Evolutionary conservation across 2,329 filamentous ascomycete species (phyloP), one percentile per base, ranked within the genome.

Genomic region (Alternaria sp.): DNA sequence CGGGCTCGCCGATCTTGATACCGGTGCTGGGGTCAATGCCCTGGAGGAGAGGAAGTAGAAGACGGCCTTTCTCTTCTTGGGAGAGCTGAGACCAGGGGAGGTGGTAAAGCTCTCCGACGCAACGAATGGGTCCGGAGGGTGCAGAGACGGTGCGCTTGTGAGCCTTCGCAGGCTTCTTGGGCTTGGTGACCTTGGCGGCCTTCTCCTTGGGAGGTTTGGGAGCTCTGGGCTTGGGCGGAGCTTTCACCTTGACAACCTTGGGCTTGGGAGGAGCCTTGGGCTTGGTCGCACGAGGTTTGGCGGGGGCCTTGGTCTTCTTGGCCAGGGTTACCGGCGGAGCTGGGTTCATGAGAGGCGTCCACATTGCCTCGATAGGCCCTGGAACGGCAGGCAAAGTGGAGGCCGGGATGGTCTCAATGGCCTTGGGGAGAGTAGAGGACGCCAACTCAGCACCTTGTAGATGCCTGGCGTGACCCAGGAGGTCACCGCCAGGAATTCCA

Each of bases 41-140:
- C 6, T 67, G 60, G 8, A 73, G 59, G 6, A 75, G 53, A 5
- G 68, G 71, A 0, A 71, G 57, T 4, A 75, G 51, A 7, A 76
- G 21, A 4, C 66, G 63, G 2, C 54, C 46, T 52, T 72, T 71
- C 52, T 75, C 73, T 9, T 65, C 50, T 3, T 55, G 21, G 1
- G 54, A 47, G 6, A 75, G 61, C 1, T 43, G 54, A 8, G 21
- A 26, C 63, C 69, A 76, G 3, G 55, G 45, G 1, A 46, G 53
- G 12, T 32, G 19, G 51, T 67, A 61, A 2, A 73, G 58, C 19
- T 69, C 64, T 13, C 59, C 28, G 11, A 56, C 21, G 3, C 50
- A 43, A 28, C 55, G 44, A n/a, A 52, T 6, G 49, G 4, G 13
- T 4, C 30, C 25, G 15, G 26, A 30, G 9, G 26, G 12, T 4